Evolutionary conservation across 257 asterid genomes (phyloP).

Genomic region (Penstemon davidsonii): DNA sequence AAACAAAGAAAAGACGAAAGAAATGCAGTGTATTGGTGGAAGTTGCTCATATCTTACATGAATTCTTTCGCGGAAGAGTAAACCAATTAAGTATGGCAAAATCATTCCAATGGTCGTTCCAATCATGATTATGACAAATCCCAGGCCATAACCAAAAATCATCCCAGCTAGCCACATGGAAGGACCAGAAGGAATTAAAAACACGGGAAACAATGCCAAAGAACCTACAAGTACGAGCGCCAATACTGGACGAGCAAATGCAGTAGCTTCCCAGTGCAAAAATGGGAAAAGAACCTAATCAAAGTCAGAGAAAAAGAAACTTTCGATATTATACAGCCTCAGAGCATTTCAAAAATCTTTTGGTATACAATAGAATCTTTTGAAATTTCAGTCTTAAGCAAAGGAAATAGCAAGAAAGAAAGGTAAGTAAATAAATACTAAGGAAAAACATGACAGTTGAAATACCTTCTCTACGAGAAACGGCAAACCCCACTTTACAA

Average conservation of each 20-base stretch:
- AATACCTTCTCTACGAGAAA: conserved; percentile 69
- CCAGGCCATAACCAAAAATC: conserved; percentile 92
- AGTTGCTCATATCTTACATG: conserved; percentile 54
- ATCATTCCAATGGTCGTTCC: conserved; percentile 90
- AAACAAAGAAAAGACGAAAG: background rate
- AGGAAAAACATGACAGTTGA: background rate
- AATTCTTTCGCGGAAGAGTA: conserved; percentile 71
- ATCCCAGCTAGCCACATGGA: conserved; percentile 99
- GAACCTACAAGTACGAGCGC: conserved; percentile 80
- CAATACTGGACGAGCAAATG: conserved; percentile 80
- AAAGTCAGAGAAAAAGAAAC: conserved; percentile 34
- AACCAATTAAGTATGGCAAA: conserved; percentile 74
- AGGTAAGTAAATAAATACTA: conserved; percentile 3
- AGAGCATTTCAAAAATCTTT: no score
- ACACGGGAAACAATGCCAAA: conserved; percentile 77
- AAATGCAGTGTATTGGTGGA: background rate
- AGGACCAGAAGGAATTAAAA: conserved; percentile 90
- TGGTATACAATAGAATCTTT: no score
- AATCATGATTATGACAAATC: conserved; percentile 80
- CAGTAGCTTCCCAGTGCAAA: conserved; percentile 89
- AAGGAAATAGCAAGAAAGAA: conserved; percentile 1
- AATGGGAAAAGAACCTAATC: conserved; percentile 72
- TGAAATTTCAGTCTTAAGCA: background rate
- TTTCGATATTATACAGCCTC: background rate
- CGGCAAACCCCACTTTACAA: conserved; percentile 74